These are phyloP conservation scores for Theileria sp. DNA, from an alignment of 169 alveolate genomes.

Conservation along the genomic window DNA sequence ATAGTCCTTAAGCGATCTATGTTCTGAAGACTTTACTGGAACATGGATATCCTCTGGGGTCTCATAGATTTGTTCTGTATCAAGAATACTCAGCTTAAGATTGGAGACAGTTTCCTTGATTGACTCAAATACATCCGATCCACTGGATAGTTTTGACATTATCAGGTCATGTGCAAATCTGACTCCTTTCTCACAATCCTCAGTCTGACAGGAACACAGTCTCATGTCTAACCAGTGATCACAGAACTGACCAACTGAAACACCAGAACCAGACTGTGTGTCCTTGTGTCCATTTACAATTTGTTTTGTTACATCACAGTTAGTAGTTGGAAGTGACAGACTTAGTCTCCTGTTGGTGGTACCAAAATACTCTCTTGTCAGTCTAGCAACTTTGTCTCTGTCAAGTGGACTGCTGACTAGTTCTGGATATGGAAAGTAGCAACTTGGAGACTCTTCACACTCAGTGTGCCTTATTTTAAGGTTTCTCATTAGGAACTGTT, in stretches of 20 bases:
- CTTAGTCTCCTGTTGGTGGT: background rate
- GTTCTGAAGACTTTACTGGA: background rate
- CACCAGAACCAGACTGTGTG: background rate
- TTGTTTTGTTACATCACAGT: background rate
- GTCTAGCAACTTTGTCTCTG: background rate
- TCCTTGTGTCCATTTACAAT: too few relatives aligned
- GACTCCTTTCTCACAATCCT: background rate
- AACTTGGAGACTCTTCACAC: background rate
- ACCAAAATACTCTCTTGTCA: background rate
- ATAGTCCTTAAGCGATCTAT: background rate
- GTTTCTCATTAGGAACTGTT: background rate
- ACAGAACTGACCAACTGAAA: background rate
- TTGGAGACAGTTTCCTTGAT: background rate
- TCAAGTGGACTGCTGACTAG: background rate
- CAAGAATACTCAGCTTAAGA: background rate
- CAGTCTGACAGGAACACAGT: background rate
- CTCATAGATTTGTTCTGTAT: background rate
- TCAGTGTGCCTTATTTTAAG: background rate
- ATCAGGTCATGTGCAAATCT: constrained; percentile 1
- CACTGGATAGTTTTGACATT: background rate
- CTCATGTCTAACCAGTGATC: background rate
- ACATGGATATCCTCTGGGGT: background rate
- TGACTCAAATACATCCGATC: background rate
- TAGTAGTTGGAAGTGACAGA: background rate
- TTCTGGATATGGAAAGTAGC: background rate